Evolutionary conservation across 192 early-diverging fungal species (phyloP).

Genomic region (Dimargaris verticillata): DNA sequence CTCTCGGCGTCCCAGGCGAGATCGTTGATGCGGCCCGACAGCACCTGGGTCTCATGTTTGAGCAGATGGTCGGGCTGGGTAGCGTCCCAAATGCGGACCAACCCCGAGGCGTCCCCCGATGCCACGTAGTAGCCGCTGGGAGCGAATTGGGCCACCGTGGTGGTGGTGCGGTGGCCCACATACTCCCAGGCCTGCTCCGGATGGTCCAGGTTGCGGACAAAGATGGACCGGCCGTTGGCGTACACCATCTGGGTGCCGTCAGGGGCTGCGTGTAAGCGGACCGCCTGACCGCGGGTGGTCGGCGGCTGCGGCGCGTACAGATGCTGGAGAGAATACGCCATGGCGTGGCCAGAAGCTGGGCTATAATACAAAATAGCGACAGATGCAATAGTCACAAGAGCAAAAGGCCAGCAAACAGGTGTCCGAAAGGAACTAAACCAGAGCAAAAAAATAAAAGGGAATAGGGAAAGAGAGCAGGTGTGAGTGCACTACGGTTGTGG

Average conservation of each 20-base stretch:
- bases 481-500: too few species aligned
- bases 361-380: neutral
- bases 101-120: slow-evolving; percentile 79
- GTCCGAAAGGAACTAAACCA: neutral
- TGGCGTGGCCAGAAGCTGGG: neutral
- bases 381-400: neutral
- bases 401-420: neutral
- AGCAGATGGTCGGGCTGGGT: slow-evolving; percentile 60
- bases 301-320: slow-evolving; percentile 59
- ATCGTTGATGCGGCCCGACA: slow-evolving; percentile 69
- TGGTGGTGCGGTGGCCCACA: slow-evolving; percentile 53
- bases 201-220: slow-evolving; percentile 56
- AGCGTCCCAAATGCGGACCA: slow-evolving; percentile 89
- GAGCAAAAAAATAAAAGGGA: neutral
- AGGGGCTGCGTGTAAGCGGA: slow-evolving; percentile 67
- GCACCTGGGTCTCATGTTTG: slow-evolving; percentile 64
- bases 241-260: slow-evolving; percentile 74
- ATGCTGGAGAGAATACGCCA: slow-evolving; percentile 19
- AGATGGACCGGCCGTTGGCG: slow-evolving; percentile 73
- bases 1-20: slow-evolving; percentile 89
- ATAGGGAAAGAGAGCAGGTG: neutral
- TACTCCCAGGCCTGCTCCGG: slow-evolving; percentile 43
- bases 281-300: slow-evolving; percentile 62
- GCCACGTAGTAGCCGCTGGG: slow-evolving; percentile 92
- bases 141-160: slow-evolving; percentile 76